phyloP scores from a whole-genome alignment of 495 filamentous ascomycete species.

The Annulohypoxylon bovei region DNA sequence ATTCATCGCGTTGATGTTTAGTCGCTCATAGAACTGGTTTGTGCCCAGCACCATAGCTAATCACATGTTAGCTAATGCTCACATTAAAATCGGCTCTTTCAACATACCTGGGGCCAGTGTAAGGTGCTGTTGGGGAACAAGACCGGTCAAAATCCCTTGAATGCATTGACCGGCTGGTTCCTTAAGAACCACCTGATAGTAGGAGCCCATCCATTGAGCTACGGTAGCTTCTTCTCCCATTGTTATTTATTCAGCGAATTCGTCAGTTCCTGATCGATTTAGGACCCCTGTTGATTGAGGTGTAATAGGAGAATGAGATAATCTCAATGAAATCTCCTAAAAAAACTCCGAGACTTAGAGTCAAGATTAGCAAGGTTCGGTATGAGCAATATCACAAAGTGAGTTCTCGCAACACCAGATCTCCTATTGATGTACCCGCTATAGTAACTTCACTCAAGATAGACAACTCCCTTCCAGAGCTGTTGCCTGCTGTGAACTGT shows the following conservation, averaged over 20 bases:
- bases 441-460: too few species aligned
- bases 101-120: slow-evolving; percentile 79
- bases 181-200: slow-evolving; percentile 38
- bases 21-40: slow-evolving; percentile 17
- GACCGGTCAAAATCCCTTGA: slow-evolving; percentile 76
- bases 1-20: slow-evolving; percentile 42
- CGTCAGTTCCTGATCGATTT: neutral
- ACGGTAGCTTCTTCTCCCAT: slow-evolving; percentile 34
- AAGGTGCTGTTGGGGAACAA: slow-evolving; percentile 75
- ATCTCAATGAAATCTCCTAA: neutral
- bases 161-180: slow-evolving; percentile 72
- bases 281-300: neutral
- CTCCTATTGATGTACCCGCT: neutral
- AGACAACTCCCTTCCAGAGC: too few species aligned
- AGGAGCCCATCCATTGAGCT: slow-evolving; percentile 41
- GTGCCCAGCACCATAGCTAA: slow-evolving; percentile 37
- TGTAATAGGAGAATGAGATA: neutral
- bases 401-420: neutral
- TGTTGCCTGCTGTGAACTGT: neutral
- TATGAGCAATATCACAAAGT: neutral
- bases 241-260: neutral
- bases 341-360: neutral
- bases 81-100: neutral
- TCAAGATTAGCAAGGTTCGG: neutral
- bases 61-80: slow-evolving; percentile 10